Conservation (phyloP, 73 alveolate genomes). For the Breviolum minutum region DNA sequence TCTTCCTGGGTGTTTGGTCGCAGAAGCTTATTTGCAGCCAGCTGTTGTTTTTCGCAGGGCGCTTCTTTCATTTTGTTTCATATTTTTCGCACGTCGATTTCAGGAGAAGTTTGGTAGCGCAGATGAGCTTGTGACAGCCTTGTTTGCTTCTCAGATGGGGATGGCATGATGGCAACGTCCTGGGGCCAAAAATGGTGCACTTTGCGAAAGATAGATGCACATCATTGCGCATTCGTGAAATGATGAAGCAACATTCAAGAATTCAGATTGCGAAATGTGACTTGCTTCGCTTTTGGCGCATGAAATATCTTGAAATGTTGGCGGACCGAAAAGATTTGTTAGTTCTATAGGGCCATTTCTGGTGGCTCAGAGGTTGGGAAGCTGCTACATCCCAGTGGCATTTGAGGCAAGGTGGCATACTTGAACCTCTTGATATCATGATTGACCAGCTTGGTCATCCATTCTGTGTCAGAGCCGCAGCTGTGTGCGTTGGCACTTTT, state of each 20-base stretch:
- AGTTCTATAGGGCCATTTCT: too few relatives aligned
- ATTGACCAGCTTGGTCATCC: not conserved
- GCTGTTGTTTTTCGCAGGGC: too few relatives aligned
- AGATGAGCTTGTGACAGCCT: slow-evolving; percentile 22
- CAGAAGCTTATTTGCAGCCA: not conserved
- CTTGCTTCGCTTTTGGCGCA: too few relatives aligned
- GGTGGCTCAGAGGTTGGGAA: slow-evolving; percentile 6
- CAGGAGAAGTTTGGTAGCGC: slow-evolving; percentile 7
- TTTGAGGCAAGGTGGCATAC: slow-evolving; percentile 20
- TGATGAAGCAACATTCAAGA: too few relatives aligned
- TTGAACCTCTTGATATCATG: not conserved
- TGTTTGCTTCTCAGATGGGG: not conserved
- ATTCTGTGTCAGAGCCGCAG: slow-evolving; percentile 35
- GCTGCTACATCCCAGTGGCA: slow-evolving; percentile 90
- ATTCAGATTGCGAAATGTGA: too few relatives aligned
- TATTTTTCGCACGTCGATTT: not conserved
- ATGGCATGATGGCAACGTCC: too few relatives aligned
- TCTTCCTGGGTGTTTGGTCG: not conserved
- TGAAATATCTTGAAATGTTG: too few relatives aligned
- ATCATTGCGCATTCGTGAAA: too few relatives aligned
- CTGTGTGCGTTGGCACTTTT: not conserved
- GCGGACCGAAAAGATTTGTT: too few relatives aligned
- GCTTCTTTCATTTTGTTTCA: too few relatives aligned
- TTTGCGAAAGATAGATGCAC: too few relatives aligned
- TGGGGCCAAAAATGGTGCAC: too few relatives aligned